Evolutionary conservation across 2,329 filamentous ascomycete species (phyloP).

Genomic region (Aspergillus versicolor): DNA sequence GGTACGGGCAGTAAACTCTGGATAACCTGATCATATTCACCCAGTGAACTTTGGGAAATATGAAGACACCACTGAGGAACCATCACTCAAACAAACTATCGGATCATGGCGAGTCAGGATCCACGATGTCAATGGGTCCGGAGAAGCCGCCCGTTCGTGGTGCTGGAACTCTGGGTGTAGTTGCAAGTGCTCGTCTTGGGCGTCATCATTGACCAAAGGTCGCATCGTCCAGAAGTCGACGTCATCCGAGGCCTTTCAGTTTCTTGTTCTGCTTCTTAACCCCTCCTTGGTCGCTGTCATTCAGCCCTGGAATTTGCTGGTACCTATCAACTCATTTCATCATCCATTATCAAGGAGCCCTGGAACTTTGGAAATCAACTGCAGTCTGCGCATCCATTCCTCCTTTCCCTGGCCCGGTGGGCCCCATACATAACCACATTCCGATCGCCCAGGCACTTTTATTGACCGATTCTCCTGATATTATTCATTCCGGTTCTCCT

Average conservation of each 20-base stretch:
- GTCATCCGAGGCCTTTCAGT: conserved; percentile 31
- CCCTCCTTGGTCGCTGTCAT: conserved; percentile 1
- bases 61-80: not conserved
- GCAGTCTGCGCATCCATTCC: conserved; percentile 3
- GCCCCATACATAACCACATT: conserved; percentile 15
- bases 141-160: conserved; percentile 11
- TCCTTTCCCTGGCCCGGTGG: conserved; percentile 7
- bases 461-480: not conserved
- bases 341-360: not conserved
- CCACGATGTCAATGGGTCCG: conserved; percentile 12
- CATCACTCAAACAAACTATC: not conserved
- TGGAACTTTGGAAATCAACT: not conserved
- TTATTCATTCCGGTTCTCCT: not conserved
- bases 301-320: not conserved
- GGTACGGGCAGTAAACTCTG: not conserved
- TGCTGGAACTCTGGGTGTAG: conserved; percentile 1
- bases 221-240: conserved; percentile 30
- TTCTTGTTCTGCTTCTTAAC: conserved; percentile 1
- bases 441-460: conserved; percentile 14
- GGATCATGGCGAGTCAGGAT: conserved; percentile 4
- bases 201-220: conserved; percentile 24
- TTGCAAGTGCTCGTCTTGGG: conserved; percentile 12
- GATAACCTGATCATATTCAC: not conserved
- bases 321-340: not conserved
- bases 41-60: not conserved